Evolutionary conservation across 495 filamentous ascomycete genomes (phyloP).

Genomic region (Durotheca rogersii): DNA sequence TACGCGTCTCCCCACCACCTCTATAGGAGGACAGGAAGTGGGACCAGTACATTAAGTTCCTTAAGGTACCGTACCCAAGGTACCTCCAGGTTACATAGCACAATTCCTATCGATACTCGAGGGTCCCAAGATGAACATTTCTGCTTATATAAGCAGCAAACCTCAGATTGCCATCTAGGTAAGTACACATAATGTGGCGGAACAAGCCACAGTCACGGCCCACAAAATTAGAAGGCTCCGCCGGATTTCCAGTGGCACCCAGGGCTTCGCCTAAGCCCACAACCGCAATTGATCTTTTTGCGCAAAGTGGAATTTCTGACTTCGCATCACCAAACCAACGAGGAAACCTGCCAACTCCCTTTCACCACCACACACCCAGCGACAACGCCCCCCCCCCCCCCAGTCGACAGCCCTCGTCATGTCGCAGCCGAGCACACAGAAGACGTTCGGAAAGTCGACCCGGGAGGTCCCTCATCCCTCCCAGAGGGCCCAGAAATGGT

Average conservation of each 20-base stretch:
- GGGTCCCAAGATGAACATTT: too few species aligned
- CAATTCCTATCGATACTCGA: too few species aligned
- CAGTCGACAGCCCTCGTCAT: conserved; percentile 57
- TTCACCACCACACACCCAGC: conserved; percentile 40
- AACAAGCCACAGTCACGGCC: conserved; percentile 23
- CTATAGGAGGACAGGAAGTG: too few species aligned
- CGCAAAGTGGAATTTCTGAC: conserved; percentile 37
- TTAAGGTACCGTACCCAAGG: background rate
- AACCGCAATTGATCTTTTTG: conserved; percentile 40
- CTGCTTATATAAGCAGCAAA: too few species aligned
- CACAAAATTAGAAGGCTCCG: conserved; percentile 11
- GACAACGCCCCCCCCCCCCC: conserved; percentile 21
- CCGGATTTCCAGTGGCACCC: conserved; percentile 30
- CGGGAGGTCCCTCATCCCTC: conserved; percentile 78
- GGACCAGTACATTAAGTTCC: too few species aligned
- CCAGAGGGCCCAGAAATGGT: conserved; percentile 98
- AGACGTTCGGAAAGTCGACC: conserved; percentile 97
- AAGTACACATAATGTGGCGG: too few species aligned
- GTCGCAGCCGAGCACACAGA: conserved; percentile 72
- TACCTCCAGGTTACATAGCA: too few species aligned
- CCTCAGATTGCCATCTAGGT: too few species aligned
- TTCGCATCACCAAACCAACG: conserved; percentile 35
- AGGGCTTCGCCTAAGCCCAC: conserved; percentile 42
- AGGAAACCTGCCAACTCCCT: conserved; percentile 31
- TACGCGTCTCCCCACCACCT: too few species aligned